phyloP scores from a whole-genome alignment of 805 yeast species.

The Schizosaccharomyces lindneri region DNA sequence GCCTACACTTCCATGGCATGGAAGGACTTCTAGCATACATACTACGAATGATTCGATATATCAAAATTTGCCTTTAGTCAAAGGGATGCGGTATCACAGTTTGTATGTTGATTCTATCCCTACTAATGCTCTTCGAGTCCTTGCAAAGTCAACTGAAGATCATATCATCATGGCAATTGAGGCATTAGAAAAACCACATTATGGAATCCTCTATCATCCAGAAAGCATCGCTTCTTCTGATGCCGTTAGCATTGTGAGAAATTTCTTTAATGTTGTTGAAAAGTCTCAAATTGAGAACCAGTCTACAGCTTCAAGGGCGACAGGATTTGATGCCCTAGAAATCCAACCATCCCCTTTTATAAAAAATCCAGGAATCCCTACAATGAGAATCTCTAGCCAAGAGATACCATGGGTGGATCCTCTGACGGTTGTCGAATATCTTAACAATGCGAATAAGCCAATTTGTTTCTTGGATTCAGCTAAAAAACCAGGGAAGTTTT shows the following conservation, averaged over 20 bases:
- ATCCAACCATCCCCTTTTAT: background rate
- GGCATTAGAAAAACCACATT: slow-evolving; percentile 40
- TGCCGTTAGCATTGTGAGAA: slow-evolving; percentile 35
- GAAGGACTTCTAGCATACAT: slow-evolving; percentile 41
- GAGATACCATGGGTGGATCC: background rate
- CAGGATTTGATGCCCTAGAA: background rate
- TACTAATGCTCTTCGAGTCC: background rate
- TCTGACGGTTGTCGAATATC: background rate
- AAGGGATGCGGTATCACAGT: slow-evolving; percentile 1
- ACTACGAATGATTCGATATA: background rate
- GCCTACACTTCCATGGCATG: slow-evolving; percentile 40
- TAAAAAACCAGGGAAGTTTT: slow-evolving; percentile 65
- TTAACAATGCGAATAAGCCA: background rate
- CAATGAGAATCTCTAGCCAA: background rate
- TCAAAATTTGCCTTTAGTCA: background rate
- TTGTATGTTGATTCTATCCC: background rate
- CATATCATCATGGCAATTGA: slow-evolving; percentile 43
- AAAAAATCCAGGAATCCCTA: background rate
- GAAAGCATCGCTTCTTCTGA: slow-evolving; percentile 65
- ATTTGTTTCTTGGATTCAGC: slow-evolving; percentile 41
- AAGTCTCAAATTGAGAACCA: background rate
- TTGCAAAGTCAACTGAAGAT: background rate
- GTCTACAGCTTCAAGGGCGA: background rate
- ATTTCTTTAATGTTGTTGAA: slow-evolving; percentile 33
- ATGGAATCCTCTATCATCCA: slow-evolving; percentile 92